phyloP scores from a whole-genome alignment of 2,329 filamentous ascomycete genomes.

The Nemania sp. region DNA sequence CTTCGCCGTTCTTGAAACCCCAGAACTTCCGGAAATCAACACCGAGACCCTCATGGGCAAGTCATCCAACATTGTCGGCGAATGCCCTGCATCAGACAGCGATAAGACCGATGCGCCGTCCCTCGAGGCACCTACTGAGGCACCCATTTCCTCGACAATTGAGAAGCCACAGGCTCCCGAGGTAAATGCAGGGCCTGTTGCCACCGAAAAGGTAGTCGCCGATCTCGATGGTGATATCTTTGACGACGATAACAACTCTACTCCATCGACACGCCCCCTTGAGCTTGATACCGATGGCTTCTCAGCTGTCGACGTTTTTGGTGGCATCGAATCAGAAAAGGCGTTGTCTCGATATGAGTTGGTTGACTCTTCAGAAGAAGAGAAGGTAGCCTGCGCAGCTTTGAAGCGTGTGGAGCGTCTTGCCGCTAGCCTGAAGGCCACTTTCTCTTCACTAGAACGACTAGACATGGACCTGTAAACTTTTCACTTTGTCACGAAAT shows the following conservation, averaged over 20 bases:
- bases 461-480: slow-evolving; percentile 51
- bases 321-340: slow-evolving; percentile 73
- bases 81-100: slow-evolving; percentile 58
- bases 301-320: slow-evolving; percentile 59
- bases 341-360: slow-evolving; percentile 71
- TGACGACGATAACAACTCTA: slow-evolving; percentile 59
- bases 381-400: slow-evolving; percentile 57
- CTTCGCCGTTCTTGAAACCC: slow-evolving; percentile 79
- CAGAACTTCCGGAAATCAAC: slow-evolving; percentile 73
- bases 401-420: slow-evolving; percentile 65
- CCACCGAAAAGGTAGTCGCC: slow-evolving; percentile 45
- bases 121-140: slow-evolving; percentile 60
- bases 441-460: slow-evolving; percentile 54
- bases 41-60: slow-evolving; percentile 77
- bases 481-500: not conserved
- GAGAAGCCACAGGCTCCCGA: slow-evolving; percentile 52
- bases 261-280: slow-evolving; percentile 46
- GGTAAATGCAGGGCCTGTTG: slow-evolving; percentile 44
- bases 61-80: slow-evolving; percentile 66
- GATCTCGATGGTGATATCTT: slow-evolving; percentile 69
- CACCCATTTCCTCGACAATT: slow-evolving; percentile 35
- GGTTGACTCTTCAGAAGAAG: slow-evolving; percentile 68
- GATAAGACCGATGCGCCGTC: slow-evolving; percentile 69
- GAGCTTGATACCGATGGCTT: slow-evolving; percentile 60
- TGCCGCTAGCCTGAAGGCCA: slow-evolving; percentile 55